These are phyloP conservation scores for Debaryomycetaceae sp. DNA, from an alignment of 1,139 yeast species.

Conservation along the genomic window DNA sequence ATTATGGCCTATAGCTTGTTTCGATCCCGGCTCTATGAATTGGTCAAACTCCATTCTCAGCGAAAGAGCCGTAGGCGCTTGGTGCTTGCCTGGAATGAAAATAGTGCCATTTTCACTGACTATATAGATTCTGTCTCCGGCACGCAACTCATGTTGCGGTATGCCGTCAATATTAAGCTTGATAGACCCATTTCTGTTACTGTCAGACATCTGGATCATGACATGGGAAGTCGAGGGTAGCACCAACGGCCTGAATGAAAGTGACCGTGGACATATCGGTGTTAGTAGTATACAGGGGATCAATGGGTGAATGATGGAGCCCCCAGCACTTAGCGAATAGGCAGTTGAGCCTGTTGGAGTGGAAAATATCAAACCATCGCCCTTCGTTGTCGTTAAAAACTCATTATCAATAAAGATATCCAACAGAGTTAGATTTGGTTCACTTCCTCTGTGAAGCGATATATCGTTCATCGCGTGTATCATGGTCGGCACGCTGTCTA, in stretches of 20 bases:
- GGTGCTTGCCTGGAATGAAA: slow-evolving; percentile 34
- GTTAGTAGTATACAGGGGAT: slow-evolving; percentile 81
- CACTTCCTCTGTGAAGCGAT: slow-evolving; percentile 80
- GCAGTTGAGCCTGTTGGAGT: slow-evolving; percentile 98
- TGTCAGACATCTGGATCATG: slow-evolving; percentile 59
- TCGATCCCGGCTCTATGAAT: slow-evolving; percentile 14
- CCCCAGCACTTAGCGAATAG: slow-evolving; percentile 85
- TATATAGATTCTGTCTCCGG: slow-evolving; percentile 79
- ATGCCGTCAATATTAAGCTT: slow-evolving; percentile 79
- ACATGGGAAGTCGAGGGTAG: slow-evolving; percentile 73
- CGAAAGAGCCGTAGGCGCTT: slow-evolving; percentile 10
- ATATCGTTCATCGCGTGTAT: slow-evolving; percentile 90
- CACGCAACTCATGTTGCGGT: slow-evolving; percentile 60
- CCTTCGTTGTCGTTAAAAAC: slow-evolving; percentile 82
- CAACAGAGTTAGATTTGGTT: slow-evolving; percentile 79
- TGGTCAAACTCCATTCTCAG: slow-evolving; percentile 10
- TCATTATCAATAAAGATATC: slow-evolving; percentile 81
- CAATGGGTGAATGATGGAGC: slow-evolving; percentile 86
- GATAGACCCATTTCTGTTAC: slow-evolving; percentile 38
- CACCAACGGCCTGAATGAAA: slow-evolving; percentile 81
- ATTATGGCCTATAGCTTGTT: not conserved
- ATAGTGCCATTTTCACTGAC: slow-evolving; percentile 58
- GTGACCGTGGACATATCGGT: slow-evolving; percentile 86
- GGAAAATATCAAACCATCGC: slow-evolving; percentile 81
- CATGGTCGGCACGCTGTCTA: slow-evolving; percentile 18